Percentiles rank a stretch among this genome's conserved stretches.
phyloP scores from a whole-genome alignment of 306 rosid species.

The Trifolium fragiferum region DNA sequence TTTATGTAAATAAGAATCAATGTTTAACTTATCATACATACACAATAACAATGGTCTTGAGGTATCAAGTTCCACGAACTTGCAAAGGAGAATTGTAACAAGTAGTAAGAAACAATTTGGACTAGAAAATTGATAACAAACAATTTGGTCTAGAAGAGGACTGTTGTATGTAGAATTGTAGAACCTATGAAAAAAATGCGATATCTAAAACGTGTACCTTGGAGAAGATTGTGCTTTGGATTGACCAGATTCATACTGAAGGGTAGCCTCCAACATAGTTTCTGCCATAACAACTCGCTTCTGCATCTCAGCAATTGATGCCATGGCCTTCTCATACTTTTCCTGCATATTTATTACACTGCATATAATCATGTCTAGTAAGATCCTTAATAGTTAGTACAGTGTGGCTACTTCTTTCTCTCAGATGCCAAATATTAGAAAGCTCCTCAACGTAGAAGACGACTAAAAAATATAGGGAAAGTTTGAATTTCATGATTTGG shows the following conservation, averaged over 20 bases:
- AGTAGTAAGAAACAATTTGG: constrained; percentile 27
- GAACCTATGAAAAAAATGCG: not conserved
- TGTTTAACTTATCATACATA: constrained; percentile 16
- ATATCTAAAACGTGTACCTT: constrained; percentile 53
- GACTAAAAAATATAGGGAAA: constrained; percentile 19
- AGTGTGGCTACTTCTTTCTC: constrained; percentile 30
- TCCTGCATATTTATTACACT: constrained; percentile 65
- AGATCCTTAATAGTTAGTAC: constrained; percentile 39
- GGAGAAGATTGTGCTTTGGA: constrained; percentile 79
- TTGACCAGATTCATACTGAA: constrained; percentile 98
- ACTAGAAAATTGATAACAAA: constrained; percentile 10
- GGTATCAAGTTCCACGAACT: constrained; percentile 30
- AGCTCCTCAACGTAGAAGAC: constrained; percentile 30
- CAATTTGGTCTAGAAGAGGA: constrained; percentile 23
- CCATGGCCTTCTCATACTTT: constrained; percentile 81
- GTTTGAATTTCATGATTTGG: constrained; percentile 10
- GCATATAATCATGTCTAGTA: constrained; percentile 49
- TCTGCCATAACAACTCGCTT: constrained; percentile 87
- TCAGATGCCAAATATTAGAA: constrained; percentile 12
- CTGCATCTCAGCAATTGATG: constrained; percentile 72
- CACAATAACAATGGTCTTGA: constrained; percentile 20
- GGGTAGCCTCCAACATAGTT: constrained; percentile 91
- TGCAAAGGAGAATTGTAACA: constrained; percentile 15
- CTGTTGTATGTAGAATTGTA: constrained; percentile 14
- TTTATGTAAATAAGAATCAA: constrained; percentile 15